Percentiles rank a stretch among this genome's conserved stretches.
phyloP scores from a whole-genome alignment of 2,329 filamentous ascomycete species.

The Diaporthe citrichinensis region DNA sequence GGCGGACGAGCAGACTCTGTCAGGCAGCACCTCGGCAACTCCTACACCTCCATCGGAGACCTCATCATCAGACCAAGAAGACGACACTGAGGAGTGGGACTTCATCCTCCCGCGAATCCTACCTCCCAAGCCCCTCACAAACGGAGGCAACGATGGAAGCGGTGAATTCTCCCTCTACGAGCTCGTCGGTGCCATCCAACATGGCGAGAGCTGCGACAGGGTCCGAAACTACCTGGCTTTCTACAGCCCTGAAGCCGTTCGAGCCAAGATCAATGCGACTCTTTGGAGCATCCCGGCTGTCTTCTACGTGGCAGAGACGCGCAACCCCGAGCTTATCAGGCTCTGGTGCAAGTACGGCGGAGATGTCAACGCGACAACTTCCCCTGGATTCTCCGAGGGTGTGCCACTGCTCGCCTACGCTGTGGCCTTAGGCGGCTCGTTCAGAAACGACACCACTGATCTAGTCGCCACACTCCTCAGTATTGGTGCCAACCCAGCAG shows the following conservation, averaged over 20 bases:
- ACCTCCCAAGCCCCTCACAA: slow-evolving; percentile 1
- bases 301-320: slow-evolving; percentile 22
- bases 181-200: slow-evolving; percentile 27
- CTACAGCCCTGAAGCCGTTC: not conserved
- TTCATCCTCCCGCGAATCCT: slow-evolving; percentile 13
- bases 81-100: slow-evolving; percentile 9
- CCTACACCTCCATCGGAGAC: not conserved
- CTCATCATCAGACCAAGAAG: not conserved
- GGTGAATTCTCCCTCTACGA: not conserved
- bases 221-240: slow-evolving; percentile 21
- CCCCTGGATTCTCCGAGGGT: not conserved
- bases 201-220: slow-evolving; percentile 4
- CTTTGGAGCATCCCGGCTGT: not conserved
- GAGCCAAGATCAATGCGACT: not conserved
- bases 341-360: slow-evolving; percentile 29
- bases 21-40: too few relatives aligned
- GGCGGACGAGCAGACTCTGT: not conserved
- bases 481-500: slow-evolving; percentile 3
- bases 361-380: not conserved
- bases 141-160: slow-evolving; percentile 10
- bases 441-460: slow-evolving; percentile 16
- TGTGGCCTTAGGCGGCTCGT: slow-evolving; percentile 11
- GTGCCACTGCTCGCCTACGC: slow-evolving; percentile 21
- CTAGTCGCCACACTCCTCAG: slow-evolving; percentile 22
- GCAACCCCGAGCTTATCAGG: slow-evolving; percentile 19